These are phyloP conservation scores for Cladosporium velox DNA, from an alignment of 2,329 filamentous ascomycete species.

Conservation along the genomic window DNA sequence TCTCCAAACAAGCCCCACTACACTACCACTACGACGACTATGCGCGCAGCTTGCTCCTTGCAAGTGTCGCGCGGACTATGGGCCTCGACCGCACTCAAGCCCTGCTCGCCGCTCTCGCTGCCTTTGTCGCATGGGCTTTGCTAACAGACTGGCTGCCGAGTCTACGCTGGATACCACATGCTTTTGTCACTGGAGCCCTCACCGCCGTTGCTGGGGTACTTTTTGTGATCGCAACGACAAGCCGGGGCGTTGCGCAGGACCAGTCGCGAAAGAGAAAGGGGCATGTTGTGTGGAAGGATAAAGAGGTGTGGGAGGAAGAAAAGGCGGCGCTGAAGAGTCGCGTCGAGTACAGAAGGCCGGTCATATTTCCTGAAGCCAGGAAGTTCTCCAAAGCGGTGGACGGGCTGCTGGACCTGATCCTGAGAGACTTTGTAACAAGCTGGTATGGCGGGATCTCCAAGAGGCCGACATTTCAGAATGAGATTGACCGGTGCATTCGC, in stretches of 20 bases:
- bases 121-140: constrained; percentile 86
- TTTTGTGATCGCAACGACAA: constrained; percentile 63
- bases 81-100: constrained; percentile 74
- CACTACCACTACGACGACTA: constrained; percentile 3
- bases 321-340: constrained; percentile 65
- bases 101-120: constrained; percentile 65
- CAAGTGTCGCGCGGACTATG: constrained; percentile 44
- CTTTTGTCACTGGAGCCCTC: constrained; percentile 71
- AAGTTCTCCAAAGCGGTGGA: constrained; percentile 80
- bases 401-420: constrained; percentile 71
- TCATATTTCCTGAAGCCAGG: constrained; percentile 74
- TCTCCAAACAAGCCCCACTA: neutral
- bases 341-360: constrained; percentile 66
- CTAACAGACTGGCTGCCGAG: constrained; percentile 78
- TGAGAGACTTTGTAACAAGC: constrained; percentile 80
- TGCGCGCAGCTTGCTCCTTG: constrained; percentile 20
- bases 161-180: constrained; percentile 82
- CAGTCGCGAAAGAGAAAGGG: neutral
- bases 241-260: constrained; percentile 47
- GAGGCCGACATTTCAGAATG: constrained; percentile 76
- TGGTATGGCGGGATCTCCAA: constrained; percentile 90
- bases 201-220: constrained; percentile 56
- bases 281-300: constrained; percentile 10
- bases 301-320: constrained; percentile 69
- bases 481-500: constrained; percentile 80